Evolutionary conservation across 305 asterid genomes (phyloP).

Genomic region (Fraxinus floribunda): DNA sequence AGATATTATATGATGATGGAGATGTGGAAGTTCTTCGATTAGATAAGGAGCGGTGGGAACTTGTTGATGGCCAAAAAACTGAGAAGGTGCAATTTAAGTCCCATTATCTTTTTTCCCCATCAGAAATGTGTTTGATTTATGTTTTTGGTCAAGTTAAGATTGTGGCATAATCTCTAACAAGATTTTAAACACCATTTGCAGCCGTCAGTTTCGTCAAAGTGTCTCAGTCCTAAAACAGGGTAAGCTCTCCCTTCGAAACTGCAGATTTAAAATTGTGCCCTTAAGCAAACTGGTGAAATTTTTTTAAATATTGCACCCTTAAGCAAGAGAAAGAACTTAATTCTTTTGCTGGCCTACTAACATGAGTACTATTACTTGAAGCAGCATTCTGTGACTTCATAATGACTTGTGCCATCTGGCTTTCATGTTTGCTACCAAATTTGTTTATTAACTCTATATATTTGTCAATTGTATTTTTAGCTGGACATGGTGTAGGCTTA

Average conservation of each 20-base stretch:
- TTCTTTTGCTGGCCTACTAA: background rate
- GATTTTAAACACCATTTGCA: constrained; percentile 42
- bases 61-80: constrained; percentile 44
- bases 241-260: constrained; percentile 35
- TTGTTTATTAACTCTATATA: background rate
- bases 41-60: constrained; percentile 89
- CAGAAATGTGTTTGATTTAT: background rate
- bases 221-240: constrained; percentile 49
- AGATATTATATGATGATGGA: constrained; percentile 87
- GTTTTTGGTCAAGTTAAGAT: background rate
- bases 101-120: background rate
- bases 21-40: constrained; percentile 94
- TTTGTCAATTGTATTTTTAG: background rate
- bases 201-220: constrained; percentile 59
- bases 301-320: background rate
- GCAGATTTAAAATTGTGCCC: background rate
- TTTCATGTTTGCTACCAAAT: background rate
- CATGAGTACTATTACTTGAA: background rate
- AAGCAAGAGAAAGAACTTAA: background rate
- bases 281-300: background rate
- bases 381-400: background rate
- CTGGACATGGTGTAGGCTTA: background rate
- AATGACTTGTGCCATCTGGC: background rate
- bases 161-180: constrained; percentile 35
- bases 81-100: constrained; percentile 39